These are phyloP conservation scores for Flaveria robusta DNA, from an alignment of 129 eudicot species.

Conservation along the genomic window DNA sequence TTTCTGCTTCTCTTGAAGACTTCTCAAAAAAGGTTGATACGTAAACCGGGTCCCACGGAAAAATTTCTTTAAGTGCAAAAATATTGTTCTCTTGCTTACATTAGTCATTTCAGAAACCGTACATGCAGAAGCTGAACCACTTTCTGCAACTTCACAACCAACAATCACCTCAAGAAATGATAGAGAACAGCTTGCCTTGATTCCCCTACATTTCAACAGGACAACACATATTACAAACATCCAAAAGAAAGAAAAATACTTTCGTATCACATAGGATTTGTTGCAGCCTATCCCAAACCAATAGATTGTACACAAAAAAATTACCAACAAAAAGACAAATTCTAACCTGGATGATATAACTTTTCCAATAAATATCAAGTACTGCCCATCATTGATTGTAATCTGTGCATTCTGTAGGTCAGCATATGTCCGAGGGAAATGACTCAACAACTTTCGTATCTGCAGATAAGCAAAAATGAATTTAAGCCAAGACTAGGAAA, in stretches of 20 bases:
- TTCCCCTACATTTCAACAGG: slow-evolving; percentile 72
- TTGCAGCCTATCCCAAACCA: slow-evolving; percentile 22
- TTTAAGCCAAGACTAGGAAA: slow-evolving; percentile 17
- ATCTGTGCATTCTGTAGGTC: slow-evolving; percentile 81
- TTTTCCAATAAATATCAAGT: slow-evolving; percentile 86
- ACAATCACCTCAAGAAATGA: slow-evolving; percentile 86
- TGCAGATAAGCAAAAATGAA: slow-evolving; percentile 38
- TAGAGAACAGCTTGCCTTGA: slow-evolving; percentile 65
- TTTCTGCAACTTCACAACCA: slow-evolving; percentile 68
- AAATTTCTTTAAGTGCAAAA: slow-evolving; percentile 84
- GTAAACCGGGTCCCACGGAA: slow-evolving; percentile 90
- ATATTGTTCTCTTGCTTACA: slow-evolving; percentile 58
- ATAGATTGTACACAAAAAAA: slow-evolving; percentile 15
- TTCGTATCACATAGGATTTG: slow-evolving; percentile 5
- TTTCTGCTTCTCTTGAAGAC: slow-evolving; percentile 68
- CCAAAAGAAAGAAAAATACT: background rate
- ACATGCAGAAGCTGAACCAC: slow-evolving; percentile 48
- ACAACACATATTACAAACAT: slow-evolving; percentile 25
- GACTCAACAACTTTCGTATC: slow-evolving; percentile 87
- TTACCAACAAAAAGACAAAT: slow-evolving; percentile 17
- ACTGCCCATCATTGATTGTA: slow-evolving; percentile 80
- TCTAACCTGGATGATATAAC: slow-evolving; percentile 77
- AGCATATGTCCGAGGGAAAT: slow-evolving; percentile 95
- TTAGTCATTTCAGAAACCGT: slow-evolving; percentile 35
- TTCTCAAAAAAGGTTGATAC: slow-evolving; percentile 54